Percentiles rank a stretch among this genome's conserved stretches.
Evolutionary conservation across 2,329 filamentous ascomycete genomes (phyloP).

Genomic region (Sphaerostilbella broomeana): DNA sequence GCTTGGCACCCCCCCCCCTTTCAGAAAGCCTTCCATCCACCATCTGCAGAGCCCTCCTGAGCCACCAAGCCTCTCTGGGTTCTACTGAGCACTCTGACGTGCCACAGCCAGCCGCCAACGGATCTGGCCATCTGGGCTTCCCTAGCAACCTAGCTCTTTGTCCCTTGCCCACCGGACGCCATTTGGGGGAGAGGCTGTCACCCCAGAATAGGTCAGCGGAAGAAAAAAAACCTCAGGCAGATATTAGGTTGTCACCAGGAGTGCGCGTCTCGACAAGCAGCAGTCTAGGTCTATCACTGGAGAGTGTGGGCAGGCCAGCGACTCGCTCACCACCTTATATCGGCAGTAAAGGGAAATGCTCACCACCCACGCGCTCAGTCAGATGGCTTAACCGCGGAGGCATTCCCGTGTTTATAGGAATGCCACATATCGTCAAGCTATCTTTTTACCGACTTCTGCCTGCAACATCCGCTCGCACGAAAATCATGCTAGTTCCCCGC

Average conservation of each 20-base stretch:
- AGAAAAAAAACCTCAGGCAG: neutral
- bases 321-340: too few species aligned
- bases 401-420: too few species aligned
- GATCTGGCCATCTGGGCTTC: conserved; percentile 16
- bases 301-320: too few species aligned
- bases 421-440: too few species aligned
- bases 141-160: neutral
- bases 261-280: too few species aligned
- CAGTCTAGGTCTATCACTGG: too few species aligned
- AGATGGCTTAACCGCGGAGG: too few species aligned
- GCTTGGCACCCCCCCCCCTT: neutral
- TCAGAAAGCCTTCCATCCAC: neutral
- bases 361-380: too few species aligned
- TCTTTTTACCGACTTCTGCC: too few species aligned
- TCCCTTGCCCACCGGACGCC: conserved; percentile 8
- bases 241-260: too few species aligned
- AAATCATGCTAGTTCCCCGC: neutral
- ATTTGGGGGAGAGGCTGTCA: conserved; percentile 7
- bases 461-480: too few species aligned
- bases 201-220: conserved; percentile 1
- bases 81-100: conserved; percentile 11
- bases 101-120: conserved; percentile 15
- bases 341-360: too few species aligned
- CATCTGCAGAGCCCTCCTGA: neutral
- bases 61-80: neutral